These are phyloP conservation scores for Xylaria castorea DNA, from an alignment of 495 filamentous ascomycete species.

Conservation along the genomic window DNA sequence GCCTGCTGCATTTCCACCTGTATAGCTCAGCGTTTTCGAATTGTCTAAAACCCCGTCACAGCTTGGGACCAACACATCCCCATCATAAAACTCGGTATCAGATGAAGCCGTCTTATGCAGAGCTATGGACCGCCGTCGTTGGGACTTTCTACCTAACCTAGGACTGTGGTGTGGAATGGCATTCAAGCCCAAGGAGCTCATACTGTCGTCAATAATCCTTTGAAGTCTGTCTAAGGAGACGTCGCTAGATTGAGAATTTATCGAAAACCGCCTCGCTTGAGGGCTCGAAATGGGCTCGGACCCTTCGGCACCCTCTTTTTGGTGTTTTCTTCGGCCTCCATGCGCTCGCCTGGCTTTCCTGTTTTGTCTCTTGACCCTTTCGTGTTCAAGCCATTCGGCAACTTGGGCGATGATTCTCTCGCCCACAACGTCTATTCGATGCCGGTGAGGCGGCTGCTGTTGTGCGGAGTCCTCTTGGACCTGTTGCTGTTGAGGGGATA, in stretches of 20 bases:
- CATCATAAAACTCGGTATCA: conserved; percentile 80
- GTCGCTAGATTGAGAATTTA: conserved; percentile 62
- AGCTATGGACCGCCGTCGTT: conserved; percentile 43
- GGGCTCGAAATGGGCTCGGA: conserved; percentile 24
- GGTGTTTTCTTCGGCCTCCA: conserved; percentile 38
- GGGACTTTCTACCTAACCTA: conserved; percentile 41
- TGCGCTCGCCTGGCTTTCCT: conserved; percentile 52
- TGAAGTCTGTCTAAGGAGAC: conserved; percentile 73
- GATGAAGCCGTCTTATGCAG: conserved; percentile 61
- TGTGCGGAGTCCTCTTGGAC: conserved; percentile 41
- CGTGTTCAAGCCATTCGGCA: conserved; percentile 77
- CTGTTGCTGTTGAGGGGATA: conserved; percentile 32
- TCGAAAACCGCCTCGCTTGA: conserved; percentile 47
- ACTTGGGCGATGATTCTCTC: conserved; percentile 73
- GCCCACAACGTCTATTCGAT: conserved; percentile 48
- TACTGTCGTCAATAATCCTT: conserved; percentile 69
- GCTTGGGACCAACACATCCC: conserved; percentile 72
- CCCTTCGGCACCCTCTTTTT: conserved; percentile 32
- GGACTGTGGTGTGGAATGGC: conserved; percentile 45
- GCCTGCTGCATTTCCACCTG: conserved; percentile 61
- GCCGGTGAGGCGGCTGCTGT: conserved; percentile 41
- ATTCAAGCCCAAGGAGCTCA: conserved; percentile 53
- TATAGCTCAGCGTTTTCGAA: conserved; percentile 81
- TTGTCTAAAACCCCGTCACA: conserved; percentile 87
- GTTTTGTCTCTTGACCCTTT: conserved; percentile 68